phyloP scores from a whole-genome alignment of 805 yeast species.

The Candida manassasensis region DNA sequence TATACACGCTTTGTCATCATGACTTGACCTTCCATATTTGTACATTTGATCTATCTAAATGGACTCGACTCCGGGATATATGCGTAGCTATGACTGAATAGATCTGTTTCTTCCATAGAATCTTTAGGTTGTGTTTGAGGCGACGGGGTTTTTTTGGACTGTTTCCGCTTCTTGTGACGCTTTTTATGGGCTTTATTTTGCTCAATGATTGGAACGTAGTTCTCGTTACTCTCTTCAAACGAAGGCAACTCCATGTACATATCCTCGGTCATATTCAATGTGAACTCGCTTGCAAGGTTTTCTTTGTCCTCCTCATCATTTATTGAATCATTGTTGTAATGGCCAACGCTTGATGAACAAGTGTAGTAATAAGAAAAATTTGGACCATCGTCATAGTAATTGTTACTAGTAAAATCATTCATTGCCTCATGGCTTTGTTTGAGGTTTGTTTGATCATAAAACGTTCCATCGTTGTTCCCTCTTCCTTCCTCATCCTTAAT shows the following conservation, averaged over 20 bases:
- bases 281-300: background rate
- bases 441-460: too few relatives aligned
- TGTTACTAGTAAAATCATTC: too few relatives aligned
- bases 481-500: too few relatives aligned
- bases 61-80: background rate
- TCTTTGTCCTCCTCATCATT: background rate
- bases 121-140: background rate
- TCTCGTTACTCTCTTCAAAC: constrained; percentile 1
- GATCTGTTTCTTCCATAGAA: background rate
- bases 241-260: constrained; percentile 1
- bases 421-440: too few relatives aligned
- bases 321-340: too few relatives aligned
- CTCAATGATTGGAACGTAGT: background rate
- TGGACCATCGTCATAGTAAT: too few relatives aligned
- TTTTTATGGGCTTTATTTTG: constrained; percentile 3
- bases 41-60: background rate
- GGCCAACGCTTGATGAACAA: background rate
- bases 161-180: background rate
- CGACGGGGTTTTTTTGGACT: background rate
- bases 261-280: background rate
- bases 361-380: background rate
- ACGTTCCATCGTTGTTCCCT: too few relatives aligned
- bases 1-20: background rate
- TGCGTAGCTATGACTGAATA: background rate
- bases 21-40: background rate